Conservation (phyloP, 768 basidiomycete genomes). For the Suillus discolor region DNA sequence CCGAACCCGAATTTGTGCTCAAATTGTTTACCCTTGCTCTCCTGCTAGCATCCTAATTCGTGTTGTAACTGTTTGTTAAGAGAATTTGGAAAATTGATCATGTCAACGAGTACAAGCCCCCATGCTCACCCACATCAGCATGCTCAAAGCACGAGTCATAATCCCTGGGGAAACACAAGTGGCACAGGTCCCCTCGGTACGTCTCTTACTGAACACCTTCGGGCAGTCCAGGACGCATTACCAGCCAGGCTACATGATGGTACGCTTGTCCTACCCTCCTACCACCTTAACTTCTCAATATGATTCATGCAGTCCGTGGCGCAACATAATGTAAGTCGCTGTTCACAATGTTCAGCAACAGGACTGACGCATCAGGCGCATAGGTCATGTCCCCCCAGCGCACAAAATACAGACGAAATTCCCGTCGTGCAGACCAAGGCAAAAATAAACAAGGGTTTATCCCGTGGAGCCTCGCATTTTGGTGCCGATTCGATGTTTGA, state of each 20-base stretch:
- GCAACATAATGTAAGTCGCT: conserved; percentile 54
- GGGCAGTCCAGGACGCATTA: conserved; percentile 77
- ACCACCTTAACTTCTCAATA: conserved; percentile 1
- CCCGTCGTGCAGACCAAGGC: conserved; percentile 81
- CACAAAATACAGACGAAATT: conserved; percentile 69
- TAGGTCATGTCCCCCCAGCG: conserved; percentile 49
- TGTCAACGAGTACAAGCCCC: conserved; percentile 40
- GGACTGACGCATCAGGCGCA: conserved; percentile 1
- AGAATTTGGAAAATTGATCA: background rate
- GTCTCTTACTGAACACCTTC: conserved; percentile 67
- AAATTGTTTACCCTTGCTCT: background rate
- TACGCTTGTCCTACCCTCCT: conserved; percentile 34
- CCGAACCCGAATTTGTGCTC: background rate
- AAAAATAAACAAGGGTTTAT: conserved; percentile 71
- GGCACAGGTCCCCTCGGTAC: conserved; percentile 43
- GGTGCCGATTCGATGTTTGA: conserved; percentile 88
- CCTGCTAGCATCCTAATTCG: background rate
- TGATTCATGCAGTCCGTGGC: conserved; percentile 54
- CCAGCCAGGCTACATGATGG: conserved; percentile 82
- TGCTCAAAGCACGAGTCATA: conserved; percentile 45
- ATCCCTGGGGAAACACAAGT: conserved; percentile 50
- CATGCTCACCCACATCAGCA: conserved; percentile 26
- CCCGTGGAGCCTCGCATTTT: conserved; percentile 70
- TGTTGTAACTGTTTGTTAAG: background rate
- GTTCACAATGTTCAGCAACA: background rate